A percentile compares a stretch with the other conserved stretches of the same genome.
These are phyloP conservation scores for Cryptococcus sp. DNA, from an alignment of 1,284 basidiomycete species.

Conservation along the genomic window DNA sequence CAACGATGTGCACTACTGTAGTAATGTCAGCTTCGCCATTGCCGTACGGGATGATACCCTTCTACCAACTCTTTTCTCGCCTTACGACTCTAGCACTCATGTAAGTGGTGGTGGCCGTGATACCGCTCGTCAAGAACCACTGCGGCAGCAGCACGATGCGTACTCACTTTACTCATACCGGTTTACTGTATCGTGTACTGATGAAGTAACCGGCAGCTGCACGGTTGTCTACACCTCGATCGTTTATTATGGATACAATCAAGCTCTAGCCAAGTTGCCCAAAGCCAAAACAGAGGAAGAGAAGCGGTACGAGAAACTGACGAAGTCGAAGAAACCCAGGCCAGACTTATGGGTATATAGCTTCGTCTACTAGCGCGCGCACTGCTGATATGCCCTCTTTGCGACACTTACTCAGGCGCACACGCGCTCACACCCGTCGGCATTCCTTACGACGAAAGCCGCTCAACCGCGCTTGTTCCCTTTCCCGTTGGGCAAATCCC, in stretches of 20 bases:
- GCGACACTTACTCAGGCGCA: slow-evolving; percentile 23
- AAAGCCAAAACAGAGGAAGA: slow-evolving; percentile 13
- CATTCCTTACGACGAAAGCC: slow-evolving; percentile 41
- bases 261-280: slow-evolving; percentile 27
- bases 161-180: too few relatives aligned
- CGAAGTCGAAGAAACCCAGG: slow-evolving; percentile 17
- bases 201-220: slow-evolving; percentile 13
- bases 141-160: not conserved
- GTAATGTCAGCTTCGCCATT: slow-evolving; percentile 29
- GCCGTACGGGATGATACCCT: slow-evolving; percentile 28
- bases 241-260: slow-evolving; percentile 40
- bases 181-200: not conserved
- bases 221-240: slow-evolving; percentile 29
- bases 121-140: not conserved
- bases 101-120: slow-evolving; percentile 20
- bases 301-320: slow-evolving; percentile 15
- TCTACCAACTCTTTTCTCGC: slow-evolving; percentile 36
- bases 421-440: slow-evolving; percentile 40
- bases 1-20: not conserved
- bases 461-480: slow-evolving; percentile 40
- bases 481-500: slow-evolving; percentile 40
- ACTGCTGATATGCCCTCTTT: not conserved
- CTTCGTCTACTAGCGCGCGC: not conserved
- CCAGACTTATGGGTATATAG: slow-evolving; percentile 29
- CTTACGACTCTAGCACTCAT: slow-evolving; percentile 33